These are phyloP conservation scores for Diaporthe sp. DNA, from an alignment of 2,329 filamentous ascomycete genomes.

Conservation along the genomic window DNA sequence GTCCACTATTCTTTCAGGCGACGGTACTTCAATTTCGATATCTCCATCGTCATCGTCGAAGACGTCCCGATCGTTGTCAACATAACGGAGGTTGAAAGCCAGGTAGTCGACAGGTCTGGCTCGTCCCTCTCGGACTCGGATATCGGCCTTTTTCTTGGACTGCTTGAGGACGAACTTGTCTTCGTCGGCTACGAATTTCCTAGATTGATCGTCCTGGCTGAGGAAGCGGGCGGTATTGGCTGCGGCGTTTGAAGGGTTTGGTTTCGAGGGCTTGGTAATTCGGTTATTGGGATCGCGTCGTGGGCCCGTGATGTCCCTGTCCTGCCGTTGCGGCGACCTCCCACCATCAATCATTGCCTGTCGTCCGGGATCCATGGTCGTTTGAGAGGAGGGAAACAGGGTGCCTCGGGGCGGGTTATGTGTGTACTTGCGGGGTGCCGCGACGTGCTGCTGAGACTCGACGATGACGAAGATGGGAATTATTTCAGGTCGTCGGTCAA, in stretches of 20 bases:
- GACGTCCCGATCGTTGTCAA: constrained; percentile 86
- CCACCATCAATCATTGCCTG: constrained; percentile 67
- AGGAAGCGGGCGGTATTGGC: constrained; percentile 61
- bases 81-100: constrained; percentile 88
- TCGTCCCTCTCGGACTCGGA: constrained; percentile 90
- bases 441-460: not conserved
- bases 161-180: constrained; percentile 97
- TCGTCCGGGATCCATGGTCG: constrained; percentile 67
- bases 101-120: constrained; percentile 95
- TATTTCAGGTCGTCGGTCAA: not conserved
- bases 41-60: constrained; percentile 89
- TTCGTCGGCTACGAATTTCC: constrained; percentile 91
- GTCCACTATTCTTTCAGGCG: constrained; percentile 86
- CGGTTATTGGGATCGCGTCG: constrained; percentile 69
- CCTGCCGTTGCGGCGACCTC: constrained; percentile 54
- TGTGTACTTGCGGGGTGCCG: not conserved
- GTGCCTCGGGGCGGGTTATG: not conserved
- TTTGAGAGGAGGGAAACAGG: no score
- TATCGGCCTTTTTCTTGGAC: constrained; percentile 97
- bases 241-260: constrained; percentile 48
- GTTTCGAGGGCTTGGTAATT: constrained; percentile 66
- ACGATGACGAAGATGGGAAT: not conserved
- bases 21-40: constrained; percentile 79
- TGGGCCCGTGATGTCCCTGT: constrained; percentile 67
- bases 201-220: constrained; percentile 82